A percentile compares a stretch with the other conserved stretches of the same genome.
Conservation (phyloP, 306 rosid species). For the Betula pendula region DNA sequence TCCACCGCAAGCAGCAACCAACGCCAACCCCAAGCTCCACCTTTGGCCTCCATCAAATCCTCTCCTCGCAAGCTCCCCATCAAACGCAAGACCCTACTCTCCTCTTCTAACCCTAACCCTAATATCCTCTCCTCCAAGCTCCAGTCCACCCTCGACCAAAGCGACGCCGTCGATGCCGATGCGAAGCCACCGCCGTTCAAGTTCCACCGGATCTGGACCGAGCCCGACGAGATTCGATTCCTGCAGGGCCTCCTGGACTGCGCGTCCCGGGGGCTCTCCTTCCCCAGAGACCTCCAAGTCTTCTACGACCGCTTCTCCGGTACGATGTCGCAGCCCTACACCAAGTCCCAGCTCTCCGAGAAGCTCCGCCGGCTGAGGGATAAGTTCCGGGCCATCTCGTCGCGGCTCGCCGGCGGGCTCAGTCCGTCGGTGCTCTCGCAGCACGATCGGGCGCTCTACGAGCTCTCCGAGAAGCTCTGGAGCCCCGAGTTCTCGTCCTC, state of each 20-base stretch:
- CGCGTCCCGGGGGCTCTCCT: conserved; percentile 16
- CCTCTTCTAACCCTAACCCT: neutral
- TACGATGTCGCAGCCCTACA: conserved; percentile 30
- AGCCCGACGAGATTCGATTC: conserved; percentile 37
- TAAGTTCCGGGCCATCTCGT: conserved; percentile 27
- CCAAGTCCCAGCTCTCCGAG: conserved; percentile 45
- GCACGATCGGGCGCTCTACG: conserved; percentile 29
- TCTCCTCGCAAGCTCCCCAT: conserved; percentile 34
- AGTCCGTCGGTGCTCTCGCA: conserved; percentile 18
- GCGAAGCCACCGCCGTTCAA: conserved; percentile 22
- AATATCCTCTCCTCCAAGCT: neutral
- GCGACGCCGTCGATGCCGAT: neutral
- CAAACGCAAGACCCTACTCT: conserved; percentile 29
- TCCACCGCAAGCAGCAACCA: conserved; percentile 18
- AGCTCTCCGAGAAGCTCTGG: conserved; percentile 39
- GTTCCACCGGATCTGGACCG: conserved; percentile 42
- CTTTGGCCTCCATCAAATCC: conserved; percentile 5
- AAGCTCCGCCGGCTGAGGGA: conserved; percentile 41
- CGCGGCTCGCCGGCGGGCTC: conserved; percentile 26
- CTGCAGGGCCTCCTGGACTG: conserved; percentile 37
- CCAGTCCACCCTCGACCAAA: conserved; percentile 1
- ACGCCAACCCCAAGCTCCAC: neutral
- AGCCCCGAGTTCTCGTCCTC: conserved; percentile 25
- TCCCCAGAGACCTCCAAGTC: conserved; percentile 33
- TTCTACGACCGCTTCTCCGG: conserved; percentile 37